Evolutionary conservation across 768 basidiomycete genomes (phyloP), one percentile per base, ranked within the genome.

Genomic region (Hericium alpestre): DNA sequence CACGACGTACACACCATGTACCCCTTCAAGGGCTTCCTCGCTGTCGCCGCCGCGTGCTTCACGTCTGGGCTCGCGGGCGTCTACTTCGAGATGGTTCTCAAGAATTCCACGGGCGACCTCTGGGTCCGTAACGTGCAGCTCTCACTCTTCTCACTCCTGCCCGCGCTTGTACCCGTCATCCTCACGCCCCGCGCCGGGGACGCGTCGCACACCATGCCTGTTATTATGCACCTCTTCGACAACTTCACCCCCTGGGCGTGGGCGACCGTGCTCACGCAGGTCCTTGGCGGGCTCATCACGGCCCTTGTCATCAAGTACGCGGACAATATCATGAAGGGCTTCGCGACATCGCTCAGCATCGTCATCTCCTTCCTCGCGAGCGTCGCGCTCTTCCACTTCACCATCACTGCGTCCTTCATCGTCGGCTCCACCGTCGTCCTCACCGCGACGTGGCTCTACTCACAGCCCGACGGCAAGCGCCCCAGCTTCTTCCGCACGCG

Each of bases 61-160:
- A 96, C 94, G 0, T 95, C 93, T 0, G 95, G 95, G 23, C 82
- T 98, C 48, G 94, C 94, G 0, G 94, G 94, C 6, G 94, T 97
- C 25, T 98, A 98, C 73, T 98, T 98, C 63, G 95, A 98, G 73
- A 93, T 95, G 88, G 93, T 93, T 38, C 76, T 94, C 62, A 98
- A 95, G 74, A 86, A 87, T 63, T 88, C 90, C 2, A 84, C 84
- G 63, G 79, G 85, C 3, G 92, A 96, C 71, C 77, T 98, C 11
- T 97, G 95, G 95, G 85, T 95, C 57, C 88, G 95, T 66, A 98
- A 97, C 69, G 87, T 95, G 59, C 95, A 98, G 70, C 80, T 98
- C 15, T 94, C 92, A 22, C 78, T 94, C 55, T 98, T 97, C 75
- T 94, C 92, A 51, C 78, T 97, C 46, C 77, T 95, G 22, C 95